Base-by-base conservation (phyloP, 208 protist genomes). In the Crithidia brevicula region DNA sequence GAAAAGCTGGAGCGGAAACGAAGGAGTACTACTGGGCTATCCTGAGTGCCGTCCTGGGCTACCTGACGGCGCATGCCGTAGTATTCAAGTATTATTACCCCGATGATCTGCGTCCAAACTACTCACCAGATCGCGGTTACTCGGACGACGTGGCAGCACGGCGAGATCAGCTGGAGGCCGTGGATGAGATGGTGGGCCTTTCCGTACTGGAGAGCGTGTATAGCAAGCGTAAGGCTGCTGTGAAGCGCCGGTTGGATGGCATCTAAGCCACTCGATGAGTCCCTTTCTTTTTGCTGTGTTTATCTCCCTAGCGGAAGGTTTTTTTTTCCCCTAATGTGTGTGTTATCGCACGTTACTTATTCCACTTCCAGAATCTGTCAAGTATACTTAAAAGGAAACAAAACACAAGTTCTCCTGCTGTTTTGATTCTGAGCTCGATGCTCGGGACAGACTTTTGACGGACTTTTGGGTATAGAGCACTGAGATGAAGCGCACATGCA, bases 1-100 rank as follows among this genome's bases (percentile, higher is more conserved):
- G 84, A 13, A 80, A 77, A 50, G 85, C 78, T 0, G 87, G 90
- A 2, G 82, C 81, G 0, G 90, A 93, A 60, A 88, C 81, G 45
- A 69, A 76, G 13, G 87, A 96, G 71, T 96, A 96, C 66, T 93
- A 92, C 76, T 92, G 87, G 69, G 87, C 84, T 3, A 89, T 96
- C 43, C 59, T 72, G 45, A 86, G 78, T 57, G 84, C 83, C 23
- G 87, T 92, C 36, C 50, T 92, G 11, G 90, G 90, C 46, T 96
- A 96, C 57, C 69, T 96, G 27, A 54, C 74, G 6, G 90, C 90
- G 7, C 90, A 96, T 56, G 58, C 78, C 3, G 70, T 96, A 23
- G 84, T 96, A 3, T 96, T 91, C 74, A 84, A 77, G 34, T 86
- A 82, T 54, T 96, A 86, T 50, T 96, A 93, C 64, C 87, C 90